These are phyloP conservation scores for Penicillium sp. DNA, from an alignment of 2,329 filamentous ascomycete species.

Conservation along the genomic window DNA sequence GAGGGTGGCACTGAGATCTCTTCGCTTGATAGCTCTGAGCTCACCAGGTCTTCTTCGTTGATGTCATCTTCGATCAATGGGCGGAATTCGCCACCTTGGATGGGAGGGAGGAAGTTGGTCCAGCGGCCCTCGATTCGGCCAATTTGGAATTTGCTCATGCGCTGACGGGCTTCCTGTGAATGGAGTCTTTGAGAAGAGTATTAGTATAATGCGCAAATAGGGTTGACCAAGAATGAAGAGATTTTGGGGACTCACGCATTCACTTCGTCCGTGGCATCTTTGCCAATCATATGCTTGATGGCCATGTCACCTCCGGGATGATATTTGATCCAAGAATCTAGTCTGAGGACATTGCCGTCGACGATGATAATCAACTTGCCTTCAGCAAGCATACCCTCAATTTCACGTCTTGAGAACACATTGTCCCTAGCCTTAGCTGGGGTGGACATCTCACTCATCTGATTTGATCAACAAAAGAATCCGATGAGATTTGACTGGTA, in stretches of 20 bases:
- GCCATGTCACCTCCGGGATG: conserved; percentile 85
- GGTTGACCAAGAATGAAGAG: not conserved
- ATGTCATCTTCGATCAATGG: conserved; percentile 38
- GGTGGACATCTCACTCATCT: conserved; percentile 3
- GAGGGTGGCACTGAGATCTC: conserved; percentile 47
- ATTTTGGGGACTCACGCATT: conserved; percentile 55
- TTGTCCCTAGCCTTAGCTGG: conserved; percentile 9
- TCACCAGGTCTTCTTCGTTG: conserved; percentile 19
- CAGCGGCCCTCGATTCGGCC: conserved; percentile 69
- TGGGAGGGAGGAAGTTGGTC: conserved; percentile 78
- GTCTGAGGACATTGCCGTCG: conserved; percentile 68
- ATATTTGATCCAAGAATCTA: conserved; percentile 76
- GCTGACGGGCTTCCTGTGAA: conserved; percentile 61
- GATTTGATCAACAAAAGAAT: not conserved
- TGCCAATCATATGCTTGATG: conserved; percentile 81
- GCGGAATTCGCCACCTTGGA: conserved; percentile 72
- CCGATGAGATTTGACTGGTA: not conserved
- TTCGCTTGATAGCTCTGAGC: conserved; percentile 37
- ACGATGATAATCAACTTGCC: conserved; percentile 70
- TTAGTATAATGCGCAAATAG: conserved; percentile 2
- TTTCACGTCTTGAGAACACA: conserved; percentile 33
- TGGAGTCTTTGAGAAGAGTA: conserved; percentile 56
- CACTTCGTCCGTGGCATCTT: conserved; percentile 87
- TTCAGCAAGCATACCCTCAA: conserved; percentile 73
- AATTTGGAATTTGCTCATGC: conserved; percentile 72